Conservation (phyloP, 2,329 filamentous ascomycete genomes). For the Aspergillus ochraceus region DNA sequence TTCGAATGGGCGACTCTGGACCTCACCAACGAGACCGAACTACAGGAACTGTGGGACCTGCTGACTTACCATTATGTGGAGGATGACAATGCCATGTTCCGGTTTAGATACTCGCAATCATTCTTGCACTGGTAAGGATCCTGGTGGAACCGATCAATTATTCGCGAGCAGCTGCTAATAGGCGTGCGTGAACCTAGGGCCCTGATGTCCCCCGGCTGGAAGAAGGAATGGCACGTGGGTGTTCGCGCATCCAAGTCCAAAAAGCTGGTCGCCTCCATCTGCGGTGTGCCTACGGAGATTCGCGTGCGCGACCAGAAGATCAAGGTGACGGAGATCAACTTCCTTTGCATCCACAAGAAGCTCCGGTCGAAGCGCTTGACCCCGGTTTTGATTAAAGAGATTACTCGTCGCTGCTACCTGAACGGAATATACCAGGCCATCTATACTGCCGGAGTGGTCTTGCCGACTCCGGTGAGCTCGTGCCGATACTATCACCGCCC, state of each 20-base stretch:
- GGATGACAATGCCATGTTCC: conserved; percentile 94
- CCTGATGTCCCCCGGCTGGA: conserved; percentile 91
- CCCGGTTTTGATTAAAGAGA: conserved; percentile 95
- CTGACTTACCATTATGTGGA: conserved; percentile 95
- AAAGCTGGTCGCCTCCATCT: conserved; percentile 94
- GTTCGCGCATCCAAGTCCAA: conserved; percentile 80
- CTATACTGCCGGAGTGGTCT: conserved; percentile 87
- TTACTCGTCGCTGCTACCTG: conserved; percentile 87
- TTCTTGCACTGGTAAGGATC: conserved; percentile 77
- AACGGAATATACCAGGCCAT: conserved; percentile 90
- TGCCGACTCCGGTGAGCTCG: conserved; percentile 88
- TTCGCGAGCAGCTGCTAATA: background rate
- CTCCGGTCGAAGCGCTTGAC: conserved; percentile 88
- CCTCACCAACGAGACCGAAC: conserved; percentile 70
- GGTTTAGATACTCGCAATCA: conserved; percentile 89
- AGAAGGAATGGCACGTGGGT: conserved; percentile 90
- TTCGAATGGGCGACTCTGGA: conserved; percentile 97
- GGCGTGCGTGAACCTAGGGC: conserved; percentile 59
- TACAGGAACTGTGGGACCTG: conserved; percentile 89
- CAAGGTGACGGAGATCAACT: conserved; percentile 90
- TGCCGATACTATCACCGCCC: conserved; percentile 94
- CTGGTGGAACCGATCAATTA: background rate
- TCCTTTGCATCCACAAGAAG: conserved; percentile 97
- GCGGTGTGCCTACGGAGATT: conserved; percentile 82
- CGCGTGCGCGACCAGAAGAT: conserved; percentile 75